Evolutionary conservation across 208 protist genomes (phyloP), one percentile per base, ranked within the genome.

Genomic region (Trypanosoma conorhini): DNA sequence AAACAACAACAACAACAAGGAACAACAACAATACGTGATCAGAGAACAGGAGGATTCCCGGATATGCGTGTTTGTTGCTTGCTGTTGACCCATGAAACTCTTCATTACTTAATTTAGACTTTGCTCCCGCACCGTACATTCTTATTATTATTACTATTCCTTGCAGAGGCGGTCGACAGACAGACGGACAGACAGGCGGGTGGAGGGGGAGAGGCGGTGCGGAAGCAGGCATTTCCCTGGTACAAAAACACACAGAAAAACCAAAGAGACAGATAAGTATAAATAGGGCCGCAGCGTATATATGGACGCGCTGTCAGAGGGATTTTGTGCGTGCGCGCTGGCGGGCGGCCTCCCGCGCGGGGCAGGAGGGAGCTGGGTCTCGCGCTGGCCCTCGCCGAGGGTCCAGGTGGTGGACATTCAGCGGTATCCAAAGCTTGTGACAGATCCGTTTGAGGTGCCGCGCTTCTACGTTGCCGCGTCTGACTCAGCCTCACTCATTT

Each of bases 331-430:
- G 0, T 64, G 64, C n/a, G 79, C 72, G 0, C 42, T 89, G 52
- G 68, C 21, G 28, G 70, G 72, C 17, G 67, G 67, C 5, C 68
- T 82, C 44, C 66, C 80, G 17, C 50, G 40, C 5, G 67, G 42
- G 0, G 61, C 72, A 31, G 54, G 71, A 5, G 70, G 67, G 1
- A 63, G 19, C 30, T 83, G 70, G 69, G 50, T 72, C 12, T 55
- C 46, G 33, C 67, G 57, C 13, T 90, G 87, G 83, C 67, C 59
- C 46, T 64, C 71, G 56, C 80, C 80, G 2, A 78, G 70, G 21
- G 70, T 98, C 12, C 91, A 97, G 58, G 71, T 94, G 8, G 81
- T 93, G 38, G 83, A 91, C 55, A 92, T 94, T 62, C 86, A 96
- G 44, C 82, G 88, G 24, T 91, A 87, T 71, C 86, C 82, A 13